These are phyloP conservation scores for Bremia lactucae DNA, from an alignment of 352 stramenopile genomes.

Conservation along the genomic window DNA sequence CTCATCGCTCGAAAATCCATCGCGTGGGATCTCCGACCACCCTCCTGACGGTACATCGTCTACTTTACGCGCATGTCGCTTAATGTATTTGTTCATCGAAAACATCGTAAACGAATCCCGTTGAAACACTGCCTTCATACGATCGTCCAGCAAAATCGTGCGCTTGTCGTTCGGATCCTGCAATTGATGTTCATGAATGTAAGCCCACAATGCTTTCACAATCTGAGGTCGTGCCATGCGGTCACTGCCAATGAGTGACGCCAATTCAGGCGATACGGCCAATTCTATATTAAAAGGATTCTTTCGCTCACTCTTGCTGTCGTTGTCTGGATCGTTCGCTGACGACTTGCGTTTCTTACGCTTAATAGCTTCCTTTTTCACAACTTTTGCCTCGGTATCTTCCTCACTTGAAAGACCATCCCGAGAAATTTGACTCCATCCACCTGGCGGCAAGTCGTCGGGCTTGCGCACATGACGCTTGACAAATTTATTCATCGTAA, in stretches of 20 bases:
- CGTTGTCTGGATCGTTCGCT: slow-evolving; percentile 29
- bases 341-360: slow-evolving; percentile 48
- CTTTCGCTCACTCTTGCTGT: slow-evolving; percentile 38
- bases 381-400: slow-evolving; percentile 42
- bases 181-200: slow-evolving; percentile 91
- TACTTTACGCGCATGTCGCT: slow-evolving; percentile 70
- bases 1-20: slow-evolving; percentile 73
- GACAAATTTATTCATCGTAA: slow-evolving; percentile 84
- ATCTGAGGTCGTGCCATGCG: slow-evolving; percentile 86
- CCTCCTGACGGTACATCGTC: slow-evolving; percentile 51
- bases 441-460: slow-evolving; percentile 42
- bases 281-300: slow-evolving; percentile 75
- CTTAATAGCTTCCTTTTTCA: slow-evolving; percentile 50
- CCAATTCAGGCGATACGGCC: slow-evolving; percentile 65
- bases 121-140: slow-evolving; percentile 73
- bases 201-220: slow-evolving; percentile 92
- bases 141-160: slow-evolving; percentile 87
- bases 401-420: slow-evolving; percentile 78
- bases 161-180: slow-evolving; percentile 92
- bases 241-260: slow-evolving; percentile 65
- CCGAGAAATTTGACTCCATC: slow-evolving; percentile 65
- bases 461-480: slow-evolving; percentile 79
- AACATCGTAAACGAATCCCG: slow-evolving; percentile 84
- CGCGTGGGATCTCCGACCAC: slow-evolving; percentile 59
- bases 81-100: slow-evolving; percentile 86